Base-by-base conservation (phyloP, 352 stramenopile genomes). In the Elongisporangium senticosum region DNA sequence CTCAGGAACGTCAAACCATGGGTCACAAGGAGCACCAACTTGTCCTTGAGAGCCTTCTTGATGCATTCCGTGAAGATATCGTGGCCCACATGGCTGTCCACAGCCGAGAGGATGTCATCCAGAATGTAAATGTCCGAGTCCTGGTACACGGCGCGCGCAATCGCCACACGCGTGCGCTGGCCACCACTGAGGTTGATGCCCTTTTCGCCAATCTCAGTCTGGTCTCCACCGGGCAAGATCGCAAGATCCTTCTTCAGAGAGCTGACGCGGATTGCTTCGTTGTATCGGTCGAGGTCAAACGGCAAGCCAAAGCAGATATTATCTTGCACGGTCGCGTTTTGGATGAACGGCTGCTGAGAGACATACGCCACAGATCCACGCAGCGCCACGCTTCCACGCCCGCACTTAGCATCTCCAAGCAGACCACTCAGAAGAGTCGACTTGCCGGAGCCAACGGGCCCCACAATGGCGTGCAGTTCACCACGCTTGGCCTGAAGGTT, bases 181-280 rank as follows among this genome's bases (percentile, higher is more conserved):
- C 97, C 97, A 14, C 97, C 97, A 33, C 79, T 98, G 5, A 99
- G 72, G 66, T 98, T 99, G 49, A 99, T 96, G 1, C 97, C 97
- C 61, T 97, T 98, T 75, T 99, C 96, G 7, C 97, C 97, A 51
- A 99, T 99, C 72, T 99, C 96, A 0, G 96, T 99, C 62, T 71
- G 59, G 69, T 99, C 97, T 17, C 96, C 96, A 23, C 83, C 83
- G 5, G 94, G 86, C 26, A 99, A 69, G 47, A 97, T 81, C 47
- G 72, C 69, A 23, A 98, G 64, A 63, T 99, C 96, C 53, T 92
- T 83, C 17, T 73, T 67, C 21, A 98, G 73, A 33, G 68, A 68
- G 48, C 96, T 73, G 40, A 93, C 81, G 43, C 77, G 68, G 59
- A 95, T 55, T 0, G 71, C 71, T 50, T 76, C 65, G 7, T 70